Evolutionary conservation across 352 stramenopile species (phyloP), one percentile per base, ranked within the genome.

Genomic region (Achlya hypogyna): DNA sequence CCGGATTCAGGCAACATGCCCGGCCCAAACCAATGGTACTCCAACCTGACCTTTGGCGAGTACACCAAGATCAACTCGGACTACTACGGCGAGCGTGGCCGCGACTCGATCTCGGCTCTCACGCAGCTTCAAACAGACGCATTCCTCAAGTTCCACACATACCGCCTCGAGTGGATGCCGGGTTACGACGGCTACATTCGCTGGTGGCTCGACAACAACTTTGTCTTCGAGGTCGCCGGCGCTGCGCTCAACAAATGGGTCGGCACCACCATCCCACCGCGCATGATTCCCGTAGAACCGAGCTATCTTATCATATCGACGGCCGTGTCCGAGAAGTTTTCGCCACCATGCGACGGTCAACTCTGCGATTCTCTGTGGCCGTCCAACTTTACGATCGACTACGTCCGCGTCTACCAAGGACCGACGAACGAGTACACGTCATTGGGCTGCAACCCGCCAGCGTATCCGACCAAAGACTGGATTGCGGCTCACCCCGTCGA

Each of bases 301-400:
- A 97, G 87, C 32, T 98, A 98, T 71, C 71, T 99, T 51, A 98
- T 99, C 82, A 79, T 99, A 49, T 99, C 98, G 81, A 98, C 93
- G 1, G 96, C 96, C 9, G 90, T 99, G 38, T 98, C 94, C 1
- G 96, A 96, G 31, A 98, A 97, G 52, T 95, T 95, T 71, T 95
- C 95, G 25, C 88, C 93, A 20, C 89, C 86, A 45, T 98, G 95
- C 63, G 72, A 84, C 5, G 84, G 86, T 27, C 75, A 98, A 69
- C 97, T 97, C 70, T 98, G 94, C 71, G 81, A 98, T 72, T 98
- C 93, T 45, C 38, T 93, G 22, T 95, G 86, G 86, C 87, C 87
- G 4, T 89, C 84, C 16, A 92, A 93, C 73, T 96, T 98, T 71
- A 96, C 89, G 51, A 97, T 98, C 75, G 93, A 98, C 74, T 96